A percentile compares a stretch with the other conserved stretches of the same genome.
Evolutionary conservation across 1,284 basidiomycete species (phyloP).

Genomic region (Papiliotrema laurentii): DNA sequence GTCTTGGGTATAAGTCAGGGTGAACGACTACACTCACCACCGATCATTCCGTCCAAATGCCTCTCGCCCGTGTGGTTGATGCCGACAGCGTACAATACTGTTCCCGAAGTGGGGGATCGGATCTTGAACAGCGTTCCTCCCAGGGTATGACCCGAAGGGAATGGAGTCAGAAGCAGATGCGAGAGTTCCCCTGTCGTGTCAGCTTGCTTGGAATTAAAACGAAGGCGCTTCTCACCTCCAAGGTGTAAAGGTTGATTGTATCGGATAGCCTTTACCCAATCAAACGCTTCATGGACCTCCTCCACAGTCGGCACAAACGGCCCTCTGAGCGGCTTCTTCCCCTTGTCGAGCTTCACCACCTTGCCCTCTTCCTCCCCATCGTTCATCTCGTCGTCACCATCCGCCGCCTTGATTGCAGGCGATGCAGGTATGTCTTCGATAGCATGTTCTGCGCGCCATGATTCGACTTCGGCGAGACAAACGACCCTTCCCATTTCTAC

Average conservation of each 20-base stretch:
- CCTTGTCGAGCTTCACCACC: slow-evolving; percentile 22
- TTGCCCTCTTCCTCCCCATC: slow-evolving; percentile 12
- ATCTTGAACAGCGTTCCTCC: slow-evolving; percentile 99
- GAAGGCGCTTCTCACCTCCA: slow-evolving; percentile 59
- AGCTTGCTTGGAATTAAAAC: neutral
- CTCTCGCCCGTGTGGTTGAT: slow-evolving; percentile 96
- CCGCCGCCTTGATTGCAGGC: neutral
- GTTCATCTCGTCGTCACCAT: slow-evolving; percentile 9
- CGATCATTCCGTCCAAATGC: slow-evolving; percentile 89
- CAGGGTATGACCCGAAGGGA: slow-evolving; percentile 91
- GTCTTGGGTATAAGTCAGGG: slow-evolving; percentile 48
- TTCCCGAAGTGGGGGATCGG: slow-evolving; percentile 91
- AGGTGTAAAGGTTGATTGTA: slow-evolving; percentile 95
- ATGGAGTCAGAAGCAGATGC: slow-evolving; percentile 84
- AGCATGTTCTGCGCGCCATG: slow-evolving; percentile 69
- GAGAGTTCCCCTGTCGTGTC: slow-evolving; percentile 36
- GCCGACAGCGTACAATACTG: slow-evolving; percentile 90
- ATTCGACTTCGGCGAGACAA: slow-evolving; percentile 74
- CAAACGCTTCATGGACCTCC: slow-evolving; percentile 92
- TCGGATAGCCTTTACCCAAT: slow-evolving; percentile 82
- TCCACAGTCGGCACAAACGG: slow-evolving; percentile 59
- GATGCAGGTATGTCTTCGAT: slow-evolving; percentile 49
- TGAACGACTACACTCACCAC: slow-evolving; percentile 33
- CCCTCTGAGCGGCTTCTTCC: slow-evolving; percentile 35
- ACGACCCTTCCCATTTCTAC: slow-evolving; percentile 94